These are phyloP conservation scores for Wickerhamiella hasegawae DNA, from an alignment of 805 yeast genomes.

Conservation along the genomic window DNA sequence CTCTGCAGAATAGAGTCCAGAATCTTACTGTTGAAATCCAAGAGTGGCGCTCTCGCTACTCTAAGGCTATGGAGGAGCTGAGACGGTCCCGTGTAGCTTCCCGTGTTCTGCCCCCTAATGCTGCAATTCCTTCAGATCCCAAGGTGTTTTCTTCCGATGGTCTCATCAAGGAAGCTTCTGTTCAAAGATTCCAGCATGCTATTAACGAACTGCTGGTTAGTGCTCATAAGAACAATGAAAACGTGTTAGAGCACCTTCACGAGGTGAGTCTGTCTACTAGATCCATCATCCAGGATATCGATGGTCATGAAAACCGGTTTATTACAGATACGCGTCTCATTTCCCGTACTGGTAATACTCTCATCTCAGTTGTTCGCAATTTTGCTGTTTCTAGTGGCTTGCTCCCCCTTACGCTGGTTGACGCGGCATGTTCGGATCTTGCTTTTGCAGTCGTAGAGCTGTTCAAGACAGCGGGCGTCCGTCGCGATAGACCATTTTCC, in stretches of 20 bases:
- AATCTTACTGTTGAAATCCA: conserved; percentile 20
- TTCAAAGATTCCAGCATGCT: conserved; percentile 20
- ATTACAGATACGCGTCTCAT: conserved; percentile 22
- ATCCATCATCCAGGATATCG: conserved; percentile 15
- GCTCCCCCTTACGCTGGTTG: conserved; percentile 54
- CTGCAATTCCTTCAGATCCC: background rate
- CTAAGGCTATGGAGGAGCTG: conserved; percentile 18
- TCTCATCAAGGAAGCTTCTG: conserved; percentile 12
- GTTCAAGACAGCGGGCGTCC: conserved; percentile 5
- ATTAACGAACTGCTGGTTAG: conserved; percentile 21
- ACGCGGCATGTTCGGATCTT: conserved; percentile 63
- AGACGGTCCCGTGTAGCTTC: conserved; percentile 5
- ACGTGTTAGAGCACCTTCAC: conserved; percentile 21
- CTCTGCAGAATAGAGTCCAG: conserved; percentile 12
- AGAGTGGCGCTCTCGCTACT: conserved; percentile 22
- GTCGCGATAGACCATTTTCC: background rate
- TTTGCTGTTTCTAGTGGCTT: conserved; percentile 46
- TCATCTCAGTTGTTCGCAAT: conserved; percentile 63
- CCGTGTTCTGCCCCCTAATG: background rate
- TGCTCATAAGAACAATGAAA: conserved; percentile 16
- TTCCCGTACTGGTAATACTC: conserved; percentile 55
- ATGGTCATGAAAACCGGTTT: conserved; percentile 6
- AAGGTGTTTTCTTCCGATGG: conserved; percentile 12
- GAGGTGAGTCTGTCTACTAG: conserved; percentile 21
- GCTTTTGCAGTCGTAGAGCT: conserved; percentile 37